Percentiles rank a stretch among this genome's conserved stretches.
These are phyloP conservation scores for Saussurea involucrata DNA, from an alignment of 129 eudicot species.

Conservation along the genomic window DNA sequence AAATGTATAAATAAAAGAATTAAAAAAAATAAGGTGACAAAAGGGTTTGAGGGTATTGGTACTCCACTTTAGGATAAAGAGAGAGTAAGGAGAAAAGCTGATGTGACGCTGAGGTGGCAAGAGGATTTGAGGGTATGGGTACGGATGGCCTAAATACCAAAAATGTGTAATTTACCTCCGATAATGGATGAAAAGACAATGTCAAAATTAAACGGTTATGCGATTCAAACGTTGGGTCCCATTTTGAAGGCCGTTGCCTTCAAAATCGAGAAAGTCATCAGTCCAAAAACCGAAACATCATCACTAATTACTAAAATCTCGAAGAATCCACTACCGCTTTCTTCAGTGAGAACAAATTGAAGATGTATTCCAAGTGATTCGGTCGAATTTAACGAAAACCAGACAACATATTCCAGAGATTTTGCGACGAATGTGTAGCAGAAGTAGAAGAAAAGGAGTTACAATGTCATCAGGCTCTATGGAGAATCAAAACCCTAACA, in stretches of 20 bases:
- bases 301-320: not conserved
- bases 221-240: constrained; percentile 35
- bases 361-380: not conserved
- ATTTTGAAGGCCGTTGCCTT: constrained; percentile 35
- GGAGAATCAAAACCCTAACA: constrained; percentile 33
- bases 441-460: not conserved
- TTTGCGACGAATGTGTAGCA: not conserved
- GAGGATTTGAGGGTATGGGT: too few relatives aligned
- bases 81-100: too few relatives aligned
- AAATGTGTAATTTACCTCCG: not conserved
- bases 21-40: too few relatives aligned
- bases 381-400: not conserved
- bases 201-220: not conserved
- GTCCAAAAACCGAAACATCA: not conserved
- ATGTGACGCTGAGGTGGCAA: too few relatives aligned
- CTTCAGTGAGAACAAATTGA: not conserved
- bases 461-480: constrained; percentile 39
- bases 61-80: too few relatives aligned
- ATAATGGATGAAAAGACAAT: not conserved
- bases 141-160: too few relatives aligned
- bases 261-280: constrained; percentile 28
- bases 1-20: too few relatives aligned
- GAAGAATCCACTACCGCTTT: not conserved
- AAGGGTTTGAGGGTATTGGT: too few relatives aligned
- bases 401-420: not conserved